Base-by-base conservation (phyloP, 331 rosid genomes). In the Spiraea crenata region DNA sequence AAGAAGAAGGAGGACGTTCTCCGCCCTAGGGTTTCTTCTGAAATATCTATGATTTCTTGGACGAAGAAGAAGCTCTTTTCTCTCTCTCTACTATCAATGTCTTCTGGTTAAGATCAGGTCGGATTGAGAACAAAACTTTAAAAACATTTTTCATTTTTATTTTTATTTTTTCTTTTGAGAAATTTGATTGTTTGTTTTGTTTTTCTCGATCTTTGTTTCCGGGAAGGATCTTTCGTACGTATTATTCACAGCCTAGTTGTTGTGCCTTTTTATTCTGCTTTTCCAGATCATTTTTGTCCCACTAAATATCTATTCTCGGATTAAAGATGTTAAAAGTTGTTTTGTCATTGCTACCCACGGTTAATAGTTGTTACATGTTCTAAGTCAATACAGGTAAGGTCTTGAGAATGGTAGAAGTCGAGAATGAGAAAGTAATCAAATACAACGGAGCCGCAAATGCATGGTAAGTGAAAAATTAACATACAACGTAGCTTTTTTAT, bases 21-120 rank as follows among this genome's bases (percentile, higher is more conserved):
- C 42, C 57, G 62, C 52, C 52, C 45, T 81, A 85, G 91, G 95
- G 91, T 84, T 88, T 37, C 45, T 59, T 63, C 69, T 63, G 57
- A 19, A 68, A 72, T 70, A 79, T 77, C 74, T 37, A 51, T 42
- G 57, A 59, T 59, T 59, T 38, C 50, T 52, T 42, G 9, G 48
- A 11, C 63, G 48, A 66, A 70, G 42, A 38, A 67, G 65, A 50
- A 63, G 58, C 74, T 15, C 71, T 77, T 79, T 65, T 58, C 50
- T n/a, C 58, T 51, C 71, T 57, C 77, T 74, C 71, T 66, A 55
- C 67, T 63, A 77, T 50, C 67, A 57, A 77, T 50, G 64, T 47
- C 74, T 69, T 84, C 70, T 80, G 68, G 83, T 66, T 69, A 72
- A 85, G 66, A 86, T 80, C 72, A 76, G 73, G 72, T 72, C 72